phyloP scores from a whole-genome alignment of 345 rosid genomes.

The Euphorbia peplus region DNA sequence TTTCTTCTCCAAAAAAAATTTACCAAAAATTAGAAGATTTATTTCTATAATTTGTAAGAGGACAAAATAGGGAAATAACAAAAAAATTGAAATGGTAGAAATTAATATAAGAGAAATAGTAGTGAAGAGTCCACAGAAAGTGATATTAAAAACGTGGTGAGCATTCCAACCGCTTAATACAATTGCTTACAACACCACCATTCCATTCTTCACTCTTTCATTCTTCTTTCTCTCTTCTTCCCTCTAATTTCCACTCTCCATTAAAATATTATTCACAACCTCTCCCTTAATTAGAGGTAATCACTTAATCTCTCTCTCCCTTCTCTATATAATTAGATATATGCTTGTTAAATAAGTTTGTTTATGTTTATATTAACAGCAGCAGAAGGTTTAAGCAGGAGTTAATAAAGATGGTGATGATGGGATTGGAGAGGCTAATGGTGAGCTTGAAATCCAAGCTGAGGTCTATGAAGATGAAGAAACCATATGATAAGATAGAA shows the following conservation, averaged over 20 bases:
- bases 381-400: background rate
- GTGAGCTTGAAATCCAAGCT: constrained; percentile 62
- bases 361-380: background rate
- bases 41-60: too few relatives aligned
- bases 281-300: background rate
- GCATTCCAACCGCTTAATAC: constrained; percentile 21
- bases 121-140: background rate
- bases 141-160: constrained; percentile 12
- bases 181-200: background rate
- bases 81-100: too few relatives aligned
- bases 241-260: background rate
- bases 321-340: background rate
- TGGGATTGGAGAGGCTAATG: constrained; percentile 59
- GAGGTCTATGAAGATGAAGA: constrained; percentile 57
- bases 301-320: background rate
- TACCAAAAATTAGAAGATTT: too few relatives aligned
- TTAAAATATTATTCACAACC: too few relatives aligned
- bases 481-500: constrained; percentile 69
- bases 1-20: too few relatives aligned
- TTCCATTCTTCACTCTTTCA: constrained; percentile 18
- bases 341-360: background rate
- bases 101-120: too few relatives aligned
- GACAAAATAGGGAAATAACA: too few relatives aligned
- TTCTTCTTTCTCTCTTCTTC: constrained; percentile 14
- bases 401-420: constrained; percentile 29